These are phyloP conservation scores for Aureobasidium sp. DNA, from an alignment of 2,329 filamentous ascomycete genomes.

Conservation along the genomic window DNA sequence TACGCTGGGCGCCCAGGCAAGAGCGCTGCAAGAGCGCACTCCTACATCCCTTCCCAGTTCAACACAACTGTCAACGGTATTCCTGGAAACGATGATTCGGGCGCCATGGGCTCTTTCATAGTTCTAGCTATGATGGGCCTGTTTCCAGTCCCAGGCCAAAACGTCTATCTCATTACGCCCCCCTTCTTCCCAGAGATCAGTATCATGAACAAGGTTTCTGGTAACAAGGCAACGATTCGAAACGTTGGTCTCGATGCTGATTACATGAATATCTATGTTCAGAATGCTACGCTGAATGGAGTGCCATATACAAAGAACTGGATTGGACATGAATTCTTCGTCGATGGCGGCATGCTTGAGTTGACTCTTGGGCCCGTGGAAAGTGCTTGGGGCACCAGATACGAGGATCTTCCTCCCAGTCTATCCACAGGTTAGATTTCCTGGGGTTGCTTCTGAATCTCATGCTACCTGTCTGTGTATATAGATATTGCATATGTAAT, in stretches of 20 bases:
- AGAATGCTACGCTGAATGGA: conserved; percentile 35
- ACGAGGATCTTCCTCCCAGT: conserved; percentile 35
- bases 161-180: conserved; percentile 40
- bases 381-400: conserved; percentile 35
- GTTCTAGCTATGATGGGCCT: conserved; percentile 36
- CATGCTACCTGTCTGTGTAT: too few species aligned
- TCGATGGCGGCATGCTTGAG: conserved; percentile 34
- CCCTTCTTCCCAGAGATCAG: conserved; percentile 36
- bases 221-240: conserved; percentile 32
- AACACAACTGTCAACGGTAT: conserved; percentile 33
- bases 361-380: conserved; percentile 32
- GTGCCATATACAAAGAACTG: conserved; percentile 35
- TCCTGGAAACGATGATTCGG: conserved; percentile 38
- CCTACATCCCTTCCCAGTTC: conserved; percentile 37
- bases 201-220: conserved; percentile 31
- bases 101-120: conserved; percentile 38
- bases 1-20: conserved; percentile 36
- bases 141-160: conserved; percentile 39
- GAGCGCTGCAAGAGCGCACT: conserved; percentile 32
- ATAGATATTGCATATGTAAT: too few species aligned
- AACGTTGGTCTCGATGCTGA: conserved; percentile 33
- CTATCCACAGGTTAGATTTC: conserved; percentile 12
- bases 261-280: conserved; percentile 36
- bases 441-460: too few species aligned
- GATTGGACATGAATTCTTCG: conserved; percentile 38